These are phyloP conservation scores for Pelagomonas calceolata DNA, from an alignment of 108 stramenopile genomes.

Conservation along the genomic window DNA sequence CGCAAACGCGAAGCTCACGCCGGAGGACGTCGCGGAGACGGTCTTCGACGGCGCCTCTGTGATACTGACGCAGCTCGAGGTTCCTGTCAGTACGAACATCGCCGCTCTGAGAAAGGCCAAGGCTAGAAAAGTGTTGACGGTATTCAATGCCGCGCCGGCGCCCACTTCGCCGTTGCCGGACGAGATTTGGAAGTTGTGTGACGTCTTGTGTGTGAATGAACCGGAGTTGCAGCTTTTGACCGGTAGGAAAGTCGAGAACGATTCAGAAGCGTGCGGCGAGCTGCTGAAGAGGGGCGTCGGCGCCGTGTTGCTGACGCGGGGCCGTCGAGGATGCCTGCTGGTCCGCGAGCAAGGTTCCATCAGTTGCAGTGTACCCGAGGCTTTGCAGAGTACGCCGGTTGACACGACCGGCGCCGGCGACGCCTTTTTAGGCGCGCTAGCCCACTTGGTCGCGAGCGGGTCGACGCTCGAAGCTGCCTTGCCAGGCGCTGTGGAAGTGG, in stretches of 20 bases:
- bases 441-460: not conserved
- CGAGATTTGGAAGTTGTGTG: not conserved
- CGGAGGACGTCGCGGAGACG: conserved; percentile 42
- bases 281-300: conserved; percentile 10
- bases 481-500: too few relatives aligned
- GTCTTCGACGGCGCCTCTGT: conserved; percentile 25
- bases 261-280: conserved; percentile 18
- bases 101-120: conserved; percentile 33
- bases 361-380: not conserved
- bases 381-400: conserved; percentile 17
- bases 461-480: not conserved
- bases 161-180: conserved; percentile 15
- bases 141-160: conserved; percentile 50
- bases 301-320: not conserved
- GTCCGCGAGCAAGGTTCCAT: not conserved
- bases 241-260: not conserved
- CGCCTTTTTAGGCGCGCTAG: not conserved
- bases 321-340: not conserved
- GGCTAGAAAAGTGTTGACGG: conserved; percentile 37
- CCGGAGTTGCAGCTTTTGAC: not conserved
- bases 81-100: conserved; percentile 47
- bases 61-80: conserved; percentile 66
- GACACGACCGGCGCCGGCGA: conserved; percentile 41
- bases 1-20: conserved; percentile 51
- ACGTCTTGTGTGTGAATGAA: not conserved